A percentile compares a stretch with the other conserved stretches of the same genome.
Conservation (phyloP, 495 filamentous ascomycete genomes). For the Chaetomium tenue region DNA sequence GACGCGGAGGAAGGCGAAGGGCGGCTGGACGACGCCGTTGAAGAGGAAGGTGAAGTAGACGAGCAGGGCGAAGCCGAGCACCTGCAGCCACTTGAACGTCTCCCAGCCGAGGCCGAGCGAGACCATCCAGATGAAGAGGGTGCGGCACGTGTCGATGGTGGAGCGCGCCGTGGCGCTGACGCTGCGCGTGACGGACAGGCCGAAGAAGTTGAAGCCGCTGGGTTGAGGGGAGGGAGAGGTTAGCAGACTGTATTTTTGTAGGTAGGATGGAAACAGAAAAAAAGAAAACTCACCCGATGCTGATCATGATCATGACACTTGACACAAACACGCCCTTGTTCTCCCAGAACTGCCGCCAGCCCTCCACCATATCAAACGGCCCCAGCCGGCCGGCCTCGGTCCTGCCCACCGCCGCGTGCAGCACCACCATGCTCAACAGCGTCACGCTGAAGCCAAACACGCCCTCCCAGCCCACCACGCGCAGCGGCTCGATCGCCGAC, state of each 20-base stretch:
- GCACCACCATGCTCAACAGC: constrained; percentile 69
- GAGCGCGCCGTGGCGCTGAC: constrained; percentile 90
- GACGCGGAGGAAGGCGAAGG: constrained; percentile 53
- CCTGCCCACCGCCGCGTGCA: constrained; percentile 73
- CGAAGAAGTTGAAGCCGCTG: constrained; percentile 98
- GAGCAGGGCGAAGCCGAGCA: constrained; percentile 79
- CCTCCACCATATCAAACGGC: constrained; percentile 86
- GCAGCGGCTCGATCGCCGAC: constrained; percentile 82
- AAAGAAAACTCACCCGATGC: constrained; percentile 71
- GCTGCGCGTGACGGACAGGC: constrained; percentile 80
- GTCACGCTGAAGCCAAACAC: constrained; percentile 88
- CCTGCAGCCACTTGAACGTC: constrained; percentile 96
- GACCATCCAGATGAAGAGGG: constrained; percentile 97
- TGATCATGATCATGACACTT: constrained; percentile 89
- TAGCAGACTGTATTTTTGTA: constrained; percentile 11
- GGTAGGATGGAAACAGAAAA: not conserved
- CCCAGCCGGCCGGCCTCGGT: constrained; percentile 73
- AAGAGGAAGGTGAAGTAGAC: constrained; percentile 98
- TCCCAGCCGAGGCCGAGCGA: constrained; percentile 94
- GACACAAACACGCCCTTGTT: constrained; percentile 69
- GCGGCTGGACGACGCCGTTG: constrained; percentile 86
- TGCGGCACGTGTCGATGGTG: constrained; percentile 96
- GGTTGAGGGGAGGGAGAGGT: not conserved
- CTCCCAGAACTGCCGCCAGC: constrained; percentile 69
- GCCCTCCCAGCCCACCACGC: constrained; percentile 95